Evolutionary conservation across 1,284 basidiomycete genomes (phyloP).

Genomic region (Mycosarcoma maydis): DNA sequence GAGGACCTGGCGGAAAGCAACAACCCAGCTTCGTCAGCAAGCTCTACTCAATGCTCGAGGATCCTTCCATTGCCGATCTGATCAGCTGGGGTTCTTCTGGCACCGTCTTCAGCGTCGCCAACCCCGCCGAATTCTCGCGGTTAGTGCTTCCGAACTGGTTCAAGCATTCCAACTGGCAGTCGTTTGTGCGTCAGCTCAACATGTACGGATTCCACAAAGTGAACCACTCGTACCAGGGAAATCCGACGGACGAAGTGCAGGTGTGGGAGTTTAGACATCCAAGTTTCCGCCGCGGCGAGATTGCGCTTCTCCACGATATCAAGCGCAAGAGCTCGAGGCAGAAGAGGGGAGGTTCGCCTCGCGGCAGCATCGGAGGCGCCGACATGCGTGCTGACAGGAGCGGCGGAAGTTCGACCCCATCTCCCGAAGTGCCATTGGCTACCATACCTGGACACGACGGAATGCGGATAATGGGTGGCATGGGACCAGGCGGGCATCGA

Average conservation of each 20-base stretch:
- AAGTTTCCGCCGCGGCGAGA: constrained; percentile 56
- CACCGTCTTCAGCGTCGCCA: constrained; percentile 59
- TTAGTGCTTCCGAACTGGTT: constrained; percentile 61
- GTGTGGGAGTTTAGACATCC: constrained; percentile 63
- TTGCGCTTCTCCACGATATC: constrained; percentile 55
- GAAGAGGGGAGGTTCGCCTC: constrained; percentile 39
- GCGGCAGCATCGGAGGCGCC: constrained; percentile 33
- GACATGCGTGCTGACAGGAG: constrained; percentile 40
- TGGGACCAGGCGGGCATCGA: constrained; percentile 16
- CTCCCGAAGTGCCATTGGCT: constrained; percentile 42
- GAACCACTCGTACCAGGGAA: constrained; percentile 60
- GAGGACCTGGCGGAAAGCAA: constrained; percentile 55
- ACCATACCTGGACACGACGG: constrained; percentile 31
- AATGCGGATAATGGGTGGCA: constrained; percentile 22
- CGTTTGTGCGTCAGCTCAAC: constrained; percentile 63
- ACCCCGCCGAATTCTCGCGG: constrained; percentile 59
- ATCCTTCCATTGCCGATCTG: constrained; percentile 52
- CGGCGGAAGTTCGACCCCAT: constrained; percentile 44
- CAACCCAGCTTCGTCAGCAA: constrained; percentile 61
- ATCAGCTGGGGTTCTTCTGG: constrained; percentile 57
- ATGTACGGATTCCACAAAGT: constrained; percentile 65
- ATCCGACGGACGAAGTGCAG: constrained; percentile 56
- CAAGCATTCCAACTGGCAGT: constrained; percentile 65
- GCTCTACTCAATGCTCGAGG: constrained; percentile 63
- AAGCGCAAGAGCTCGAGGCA: constrained; percentile 61